Evolutionary conservation across 2,329 filamentous ascomycete species (phyloP).

Genomic region (Xylariaceae sp.): DNA sequence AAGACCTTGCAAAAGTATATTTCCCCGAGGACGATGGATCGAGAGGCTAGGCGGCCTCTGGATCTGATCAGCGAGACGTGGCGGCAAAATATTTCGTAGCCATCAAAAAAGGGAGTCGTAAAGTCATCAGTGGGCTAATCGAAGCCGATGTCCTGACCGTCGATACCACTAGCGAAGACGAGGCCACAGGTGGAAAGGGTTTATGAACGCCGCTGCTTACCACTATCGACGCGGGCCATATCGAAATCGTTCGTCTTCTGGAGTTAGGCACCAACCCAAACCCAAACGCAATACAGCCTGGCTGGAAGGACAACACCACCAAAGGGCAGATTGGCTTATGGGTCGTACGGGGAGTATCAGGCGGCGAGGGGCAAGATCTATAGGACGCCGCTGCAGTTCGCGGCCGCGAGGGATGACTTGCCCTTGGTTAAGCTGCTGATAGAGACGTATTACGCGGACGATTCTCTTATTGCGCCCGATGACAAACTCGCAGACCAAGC

Average conservation of each 20-base stretch:
- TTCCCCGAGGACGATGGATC: no score
- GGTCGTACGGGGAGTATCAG: no score
- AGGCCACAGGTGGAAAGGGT: no score
- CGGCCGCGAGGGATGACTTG: background rate
- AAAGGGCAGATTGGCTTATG: no score
- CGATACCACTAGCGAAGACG: no score
- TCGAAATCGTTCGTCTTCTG: background rate
- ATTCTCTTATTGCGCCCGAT: background rate
- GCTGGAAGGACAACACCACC: no score
- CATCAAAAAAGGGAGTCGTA: no score
- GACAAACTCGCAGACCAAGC: slow-evolving; percentile 4
- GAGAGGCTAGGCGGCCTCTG: no score
- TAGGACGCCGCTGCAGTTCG: slow-evolving; percentile 7
- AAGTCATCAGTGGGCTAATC: no score
- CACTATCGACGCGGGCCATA: background rate
- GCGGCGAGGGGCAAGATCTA: background rate
- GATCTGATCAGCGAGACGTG: background rate
- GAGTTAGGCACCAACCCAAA: slow-evolving; percentile 2
- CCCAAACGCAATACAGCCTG: background rate
- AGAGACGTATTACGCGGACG: slow-evolving; percentile 5
- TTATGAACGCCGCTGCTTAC: background rate
- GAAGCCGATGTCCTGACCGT: no score
- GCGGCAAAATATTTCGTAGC: background rate
- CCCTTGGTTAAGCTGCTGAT: slow-evolving; percentile 1
- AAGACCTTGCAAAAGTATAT: no score